A percentile compares a stretch with the other conserved stretches of the same genome.
phyloP scores from a whole-genome alignment of 345 rosid species.

The Barbarea vulgaris region DNA sequence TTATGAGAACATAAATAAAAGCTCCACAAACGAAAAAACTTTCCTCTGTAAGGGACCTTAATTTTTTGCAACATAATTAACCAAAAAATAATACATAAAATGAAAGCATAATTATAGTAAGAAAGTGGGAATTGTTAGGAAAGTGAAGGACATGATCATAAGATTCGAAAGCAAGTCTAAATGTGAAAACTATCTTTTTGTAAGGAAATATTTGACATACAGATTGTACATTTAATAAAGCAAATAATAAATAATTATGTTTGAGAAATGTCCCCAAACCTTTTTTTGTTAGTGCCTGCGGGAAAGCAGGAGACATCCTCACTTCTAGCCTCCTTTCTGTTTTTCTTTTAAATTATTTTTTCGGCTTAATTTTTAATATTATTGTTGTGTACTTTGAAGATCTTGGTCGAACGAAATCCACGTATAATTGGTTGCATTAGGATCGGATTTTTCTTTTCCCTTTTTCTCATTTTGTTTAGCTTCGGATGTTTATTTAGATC shows the following conservation, averaged over 20 bases:
- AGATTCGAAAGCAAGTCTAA: slow-evolving; percentile 24
- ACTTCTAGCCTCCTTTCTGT: slow-evolving; percentile 37
- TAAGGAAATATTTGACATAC: not conserved
- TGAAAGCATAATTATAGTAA: slow-evolving; percentile 13
- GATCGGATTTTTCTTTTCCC: not conserved
- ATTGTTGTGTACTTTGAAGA: slow-evolving; percentile 35
- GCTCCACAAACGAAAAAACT: not conserved
- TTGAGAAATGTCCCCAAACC: slow-evolving; percentile 31
- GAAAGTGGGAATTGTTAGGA: slow-evolving; percentile 26
- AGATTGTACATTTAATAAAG: slow-evolving; percentile 6
- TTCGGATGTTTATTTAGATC: not conserved
- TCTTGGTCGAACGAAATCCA: slow-evolving; percentile 39
- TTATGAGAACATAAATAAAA: not conserved
- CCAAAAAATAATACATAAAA: not conserved
- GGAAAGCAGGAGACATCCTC: slow-evolving; percentile 44
- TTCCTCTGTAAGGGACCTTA: not conserved
- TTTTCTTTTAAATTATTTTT: too few species aligned
- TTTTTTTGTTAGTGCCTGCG: slow-evolving; percentile 39
- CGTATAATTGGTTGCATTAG: not conserved
- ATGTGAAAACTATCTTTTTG: slow-evolving; percentile 26
- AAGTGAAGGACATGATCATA: slow-evolving; percentile 28
- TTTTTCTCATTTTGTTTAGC: not conserved
- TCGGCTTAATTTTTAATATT: not conserved
- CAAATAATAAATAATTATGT: slow-evolving; percentile 28
- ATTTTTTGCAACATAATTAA: not conserved